These are phyloP conservation scores for Sphagnurus paluster DNA, from an alignment of 1,284 basidiomycete species.

Conservation along the genomic window DNA sequence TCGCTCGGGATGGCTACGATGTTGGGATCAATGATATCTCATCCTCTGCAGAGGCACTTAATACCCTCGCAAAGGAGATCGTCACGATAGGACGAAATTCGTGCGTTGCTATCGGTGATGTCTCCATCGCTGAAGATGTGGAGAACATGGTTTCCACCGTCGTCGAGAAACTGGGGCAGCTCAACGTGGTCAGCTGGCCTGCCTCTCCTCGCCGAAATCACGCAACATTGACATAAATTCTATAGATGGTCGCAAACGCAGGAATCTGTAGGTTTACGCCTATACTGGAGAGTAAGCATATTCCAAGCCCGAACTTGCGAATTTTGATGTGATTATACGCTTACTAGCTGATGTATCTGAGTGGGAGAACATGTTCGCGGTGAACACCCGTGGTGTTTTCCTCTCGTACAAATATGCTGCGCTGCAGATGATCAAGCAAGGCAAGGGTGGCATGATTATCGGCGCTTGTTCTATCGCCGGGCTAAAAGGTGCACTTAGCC, in stretches of 20 bases:
- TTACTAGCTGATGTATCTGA: constrained; percentile 14
- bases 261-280: constrained; percentile 17
- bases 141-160: constrained; percentile 25
- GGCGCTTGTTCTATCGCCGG: constrained; percentile 17
- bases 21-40: constrained; percentile 24
- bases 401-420: constrained; percentile 23
- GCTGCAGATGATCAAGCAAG: constrained; percentile 22
- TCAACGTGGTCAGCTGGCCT: constrained; percentile 27
- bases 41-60: constrained; percentile 10
- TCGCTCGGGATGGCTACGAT: constrained; percentile 28
- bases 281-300: constrained; percentile 16
- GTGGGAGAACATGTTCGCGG: constrained; percentile 17
- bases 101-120: constrained; percentile 23
- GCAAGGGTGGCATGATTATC: constrained; percentile 21
- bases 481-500: constrained; percentile 9
- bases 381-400: constrained; percentile 20
- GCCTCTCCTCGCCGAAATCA: neutral
- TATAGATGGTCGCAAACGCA: constrained; percentile 30
- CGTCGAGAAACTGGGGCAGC: constrained; percentile 23
- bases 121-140: constrained; percentile 28
- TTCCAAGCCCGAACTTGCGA: neutral
- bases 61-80: constrained; percentile 19
- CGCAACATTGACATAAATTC: neutral
- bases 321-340: neutral
- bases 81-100: constrained; percentile 12